Conservation (phyloP, 2,329 filamentous ascomycete species). For the Stromatinia cepivora region DNA sequence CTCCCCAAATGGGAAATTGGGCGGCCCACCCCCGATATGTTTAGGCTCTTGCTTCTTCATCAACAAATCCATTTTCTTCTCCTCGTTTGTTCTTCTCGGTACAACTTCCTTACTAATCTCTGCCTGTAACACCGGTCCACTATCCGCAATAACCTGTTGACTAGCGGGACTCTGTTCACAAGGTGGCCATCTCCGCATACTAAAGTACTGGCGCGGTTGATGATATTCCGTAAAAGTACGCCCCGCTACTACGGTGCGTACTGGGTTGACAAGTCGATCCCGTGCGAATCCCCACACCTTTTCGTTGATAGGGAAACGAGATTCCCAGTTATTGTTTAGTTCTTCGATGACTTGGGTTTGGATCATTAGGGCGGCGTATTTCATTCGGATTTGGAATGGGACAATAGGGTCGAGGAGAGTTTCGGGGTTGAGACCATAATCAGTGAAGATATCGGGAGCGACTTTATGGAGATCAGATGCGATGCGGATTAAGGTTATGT, state of each 20-base stretch:
- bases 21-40: slow-evolving; percentile 23
- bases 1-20: slow-evolving; percentile 37
- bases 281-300: slow-evolving; percentile 37
- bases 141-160: slow-evolving; percentile 26
- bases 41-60: not conserved
- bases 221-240: not conserved
- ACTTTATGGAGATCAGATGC: slow-evolving; percentile 30
- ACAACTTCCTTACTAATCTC: not conserved
- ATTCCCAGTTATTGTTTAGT: slow-evolving; percentile 37
- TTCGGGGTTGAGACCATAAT: slow-evolving; percentile 14
- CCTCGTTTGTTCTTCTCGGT: not conserved
- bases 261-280: slow-evolving; percentile 12
- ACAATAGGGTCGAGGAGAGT: slow-evolving; percentile 13
- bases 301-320: slow-evolving; percentile 34
- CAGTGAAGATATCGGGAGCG: slow-evolving; percentile 32
- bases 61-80: not conserved
- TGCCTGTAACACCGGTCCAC: slow-evolving; percentile 26
- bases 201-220: slow-evolving; percentile 29
- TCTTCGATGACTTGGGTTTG: slow-evolving; percentile 36
- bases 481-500: slow-evolving; percentile 25
- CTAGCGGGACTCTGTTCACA: slow-evolving; percentile 29
- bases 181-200: slow-evolving; percentile 32
- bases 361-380: not conserved
- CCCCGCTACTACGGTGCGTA: not conserved
- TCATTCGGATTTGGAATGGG: not conserved